phyloP scores from a whole-genome alignment of 495 filamentous ascomycete species.

The Penicillium waksmanii region DNA sequence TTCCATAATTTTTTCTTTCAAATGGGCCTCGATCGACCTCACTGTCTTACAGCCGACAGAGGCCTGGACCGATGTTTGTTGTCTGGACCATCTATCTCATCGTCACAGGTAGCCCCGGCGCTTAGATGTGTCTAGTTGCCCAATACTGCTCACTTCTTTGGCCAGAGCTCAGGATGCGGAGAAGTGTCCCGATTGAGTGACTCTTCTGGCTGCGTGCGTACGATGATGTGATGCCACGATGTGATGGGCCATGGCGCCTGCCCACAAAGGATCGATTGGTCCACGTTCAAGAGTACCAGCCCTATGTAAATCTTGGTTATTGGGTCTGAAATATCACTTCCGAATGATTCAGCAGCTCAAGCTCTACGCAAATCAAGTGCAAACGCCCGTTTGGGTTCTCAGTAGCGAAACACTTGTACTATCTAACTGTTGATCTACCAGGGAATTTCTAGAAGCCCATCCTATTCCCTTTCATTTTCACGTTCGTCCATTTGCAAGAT shows the following conservation, averaged over 20 bases:
- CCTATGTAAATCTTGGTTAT: too few relatives aligned
- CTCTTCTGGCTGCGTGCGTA: not conserved
- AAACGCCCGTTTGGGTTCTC: too few relatives aligned
- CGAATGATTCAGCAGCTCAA: too few relatives aligned
- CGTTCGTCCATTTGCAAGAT: too few relatives aligned
- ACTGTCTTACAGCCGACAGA: slow-evolving; percentile 3
- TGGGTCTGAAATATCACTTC: too few relatives aligned
- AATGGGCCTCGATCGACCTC: slow-evolving; percentile 4
- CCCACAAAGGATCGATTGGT: not conserved
- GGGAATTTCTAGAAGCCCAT: too few relatives aligned
- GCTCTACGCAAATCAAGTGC: too few relatives aligned
- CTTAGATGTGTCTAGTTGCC: not conserved
- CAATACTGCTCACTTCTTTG: not conserved
- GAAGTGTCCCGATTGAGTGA: not conserved
- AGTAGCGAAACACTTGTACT: too few relatives aligned
- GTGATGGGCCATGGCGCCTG: not conserved
- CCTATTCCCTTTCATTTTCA: too few relatives aligned
- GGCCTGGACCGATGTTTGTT: slow-evolving; percentile 6
- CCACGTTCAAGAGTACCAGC: too few relatives aligned
- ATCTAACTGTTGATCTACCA: too few relatives aligned
- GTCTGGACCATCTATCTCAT: not conserved
- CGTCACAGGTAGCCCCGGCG: not conserved
- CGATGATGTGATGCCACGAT: not conserved
- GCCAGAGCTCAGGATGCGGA: not conserved
- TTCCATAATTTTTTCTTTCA: slow-evolving; percentile 5